phyloP scores from a whole-genome alignment of 2,329 filamentous ascomycete species.

The Phyllosticta ampelicida region DNA sequence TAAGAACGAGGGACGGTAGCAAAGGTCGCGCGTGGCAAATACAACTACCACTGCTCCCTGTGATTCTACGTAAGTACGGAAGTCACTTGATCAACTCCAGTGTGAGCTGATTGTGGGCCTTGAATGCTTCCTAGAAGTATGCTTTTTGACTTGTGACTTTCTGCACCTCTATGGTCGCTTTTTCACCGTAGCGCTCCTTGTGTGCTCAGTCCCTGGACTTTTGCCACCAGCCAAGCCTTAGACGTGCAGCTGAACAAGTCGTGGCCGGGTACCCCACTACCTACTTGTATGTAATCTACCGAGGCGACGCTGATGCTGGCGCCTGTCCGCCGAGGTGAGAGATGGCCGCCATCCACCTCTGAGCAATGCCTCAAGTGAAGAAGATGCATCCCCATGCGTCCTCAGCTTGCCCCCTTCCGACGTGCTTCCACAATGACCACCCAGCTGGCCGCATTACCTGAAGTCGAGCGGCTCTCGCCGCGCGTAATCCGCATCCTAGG shows the following conservation, averaged over 20 bases:
- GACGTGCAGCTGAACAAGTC: not conserved
- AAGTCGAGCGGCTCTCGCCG: constrained; percentile 67
- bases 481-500: constrained; percentile 74
- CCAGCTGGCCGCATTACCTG: constrained; percentile 39
- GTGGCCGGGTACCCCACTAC: not conserved
- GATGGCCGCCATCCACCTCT: not conserved
- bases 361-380: not conserved
- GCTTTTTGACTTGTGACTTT: too few relatives aligned
- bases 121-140: too few relatives aligned
- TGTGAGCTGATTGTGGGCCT: not conserved
- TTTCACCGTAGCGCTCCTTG: too few relatives aligned
- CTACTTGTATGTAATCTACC: not conserved
- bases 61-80: too few relatives aligned
- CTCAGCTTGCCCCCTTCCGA: not conserved
- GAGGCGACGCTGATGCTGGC: not conserved
- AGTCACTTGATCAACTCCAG: too few relatives aligned
- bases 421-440: constrained; percentile 1
- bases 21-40: too few relatives aligned
- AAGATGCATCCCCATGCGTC: not conserved
- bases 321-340: not conserved
- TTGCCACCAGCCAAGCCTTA: too few relatives aligned
- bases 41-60: too few relatives aligned
- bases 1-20: too few relatives aligned
- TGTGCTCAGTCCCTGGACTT: too few relatives aligned
- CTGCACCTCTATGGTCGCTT: too few relatives aligned